phyloP scores from a whole-genome alignment of 202 grass and related monocot species.

The Setaria italica region DNA sequence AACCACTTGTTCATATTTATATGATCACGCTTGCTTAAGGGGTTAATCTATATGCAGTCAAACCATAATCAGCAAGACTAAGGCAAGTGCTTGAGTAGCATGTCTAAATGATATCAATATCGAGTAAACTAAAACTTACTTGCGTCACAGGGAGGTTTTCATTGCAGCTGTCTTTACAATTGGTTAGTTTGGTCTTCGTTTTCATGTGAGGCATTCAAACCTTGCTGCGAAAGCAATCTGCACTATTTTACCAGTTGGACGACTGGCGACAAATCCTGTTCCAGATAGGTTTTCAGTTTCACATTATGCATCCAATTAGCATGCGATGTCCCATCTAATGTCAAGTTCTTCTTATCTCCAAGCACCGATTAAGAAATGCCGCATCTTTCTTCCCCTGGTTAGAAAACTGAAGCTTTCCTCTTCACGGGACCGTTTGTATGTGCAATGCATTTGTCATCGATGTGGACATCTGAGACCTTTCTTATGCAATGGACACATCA shows the following conservation, averaged over 20 bases:
- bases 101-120: background rate
- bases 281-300: conserved; percentile 31
- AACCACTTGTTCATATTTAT: background rate
- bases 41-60: conserved; percentile 43
- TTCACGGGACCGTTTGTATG: conserved; percentile 39
- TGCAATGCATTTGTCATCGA: conserved; percentile 45
- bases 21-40: conserved; percentile 2
- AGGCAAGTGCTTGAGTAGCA: conserved; percentile 32
- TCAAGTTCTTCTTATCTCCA: conserved; percentile 48
- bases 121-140: conserved; percentile 39
- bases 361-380: conserved; percentile 37
- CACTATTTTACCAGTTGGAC: conserved; percentile 29
- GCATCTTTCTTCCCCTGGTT: conserved; percentile 28
- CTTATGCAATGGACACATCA: conserved; percentile 33
- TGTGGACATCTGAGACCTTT: conserved; percentile 63
- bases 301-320: conserved; percentile 13
- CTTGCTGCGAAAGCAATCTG: conserved; percentile 58
- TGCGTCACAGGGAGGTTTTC: conserved; percentile 44
- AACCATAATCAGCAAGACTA: conserved; percentile 37
- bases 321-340: conserved; percentile 32
- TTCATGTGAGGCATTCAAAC: conserved; percentile 51
- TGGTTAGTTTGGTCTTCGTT: conserved; percentile 35
- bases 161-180: conserved; percentile 43
- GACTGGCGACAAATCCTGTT: conserved; percentile 53
- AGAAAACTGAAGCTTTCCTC: conserved; percentile 45